Evolutionary conservation across 352 stramenopile genomes (phyloP).

Genomic region (Pelagophyceae sp.): DNA sequence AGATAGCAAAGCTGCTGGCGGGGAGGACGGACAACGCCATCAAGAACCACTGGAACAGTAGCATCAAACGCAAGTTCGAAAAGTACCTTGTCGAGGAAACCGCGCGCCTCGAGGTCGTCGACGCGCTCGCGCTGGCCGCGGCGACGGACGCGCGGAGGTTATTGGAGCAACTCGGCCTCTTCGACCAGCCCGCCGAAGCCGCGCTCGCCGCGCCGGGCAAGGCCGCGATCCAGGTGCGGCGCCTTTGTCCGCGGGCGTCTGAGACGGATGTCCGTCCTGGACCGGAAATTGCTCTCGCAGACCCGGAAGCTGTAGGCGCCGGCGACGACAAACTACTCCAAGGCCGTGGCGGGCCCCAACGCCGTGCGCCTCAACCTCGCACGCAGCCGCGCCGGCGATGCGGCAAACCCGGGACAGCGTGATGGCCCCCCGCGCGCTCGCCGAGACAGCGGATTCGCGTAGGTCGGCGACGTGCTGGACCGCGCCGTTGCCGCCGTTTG

Average conservation of each 20-base stretch:
- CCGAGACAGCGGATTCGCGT: too few species aligned
- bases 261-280: too few species aligned
- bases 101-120: neutral
- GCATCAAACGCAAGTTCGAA: constrained; percentile 53
- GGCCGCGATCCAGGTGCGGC: neutral
- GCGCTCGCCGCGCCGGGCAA: neutral
- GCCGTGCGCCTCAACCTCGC: too few species aligned
- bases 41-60: constrained; percentile 86
- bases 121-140: neutral
- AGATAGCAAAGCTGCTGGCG: constrained; percentile 83
- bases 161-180: neutral
- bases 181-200: neutral
- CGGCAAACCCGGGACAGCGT: too few species aligned
- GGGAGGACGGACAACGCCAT: constrained; percentile 95
- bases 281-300: too few species aligned
- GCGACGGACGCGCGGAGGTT: neutral
- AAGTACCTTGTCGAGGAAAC: neutral
- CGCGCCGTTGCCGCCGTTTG: neutral
- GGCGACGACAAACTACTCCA: too few species aligned
- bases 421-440: too few species aligned
- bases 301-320: too few species aligned
- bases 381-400: too few species aligned
- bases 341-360: too few species aligned
- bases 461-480: neutral
- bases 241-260: too few species aligned